These are phyloP conservation scores for Malassezia yamatoensis DNA, from an alignment of 1,284 basidiomycete species.

Conservation along the genomic window DNA sequence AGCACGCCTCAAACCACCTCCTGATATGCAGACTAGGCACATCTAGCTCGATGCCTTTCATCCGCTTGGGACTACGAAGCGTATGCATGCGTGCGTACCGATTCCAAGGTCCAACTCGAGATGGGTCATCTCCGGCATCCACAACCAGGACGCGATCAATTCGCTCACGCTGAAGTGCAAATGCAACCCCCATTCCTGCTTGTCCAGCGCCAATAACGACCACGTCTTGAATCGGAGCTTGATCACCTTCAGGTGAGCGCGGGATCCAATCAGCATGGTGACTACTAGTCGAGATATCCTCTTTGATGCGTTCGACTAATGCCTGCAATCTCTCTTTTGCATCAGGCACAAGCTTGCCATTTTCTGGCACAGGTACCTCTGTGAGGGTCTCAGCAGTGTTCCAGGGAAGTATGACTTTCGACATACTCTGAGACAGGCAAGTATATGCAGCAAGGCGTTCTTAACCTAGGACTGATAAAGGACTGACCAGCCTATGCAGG, in stretches of 20 bases:
- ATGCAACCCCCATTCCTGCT: constrained; percentile 9
- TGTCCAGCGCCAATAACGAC: constrained; percentile 9
- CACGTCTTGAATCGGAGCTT: constrained; percentile 2
- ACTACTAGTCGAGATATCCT: constrained; percentile 8
- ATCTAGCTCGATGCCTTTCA: constrained; percentile 13
- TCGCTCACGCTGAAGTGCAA: constrained; percentile 8
- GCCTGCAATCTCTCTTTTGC: neutral
- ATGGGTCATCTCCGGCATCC: constrained; percentile 5
- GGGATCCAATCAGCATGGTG: constrained; percentile 13
- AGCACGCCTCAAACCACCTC: constrained; percentile 13
- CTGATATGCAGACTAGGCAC: constrained; percentile 12
- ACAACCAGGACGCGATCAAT: constrained; percentile 9
- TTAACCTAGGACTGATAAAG: too few species aligned
- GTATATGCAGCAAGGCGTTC: too few species aligned
- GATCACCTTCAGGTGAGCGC: neutral
- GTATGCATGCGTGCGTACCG: constrained; percentile 12
- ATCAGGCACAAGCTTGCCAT: neutral
- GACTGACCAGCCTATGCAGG: too few species aligned
- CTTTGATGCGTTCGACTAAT: neutral
- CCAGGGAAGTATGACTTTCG: neutral
- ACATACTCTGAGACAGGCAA: neutral
- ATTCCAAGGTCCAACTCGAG: constrained; percentile 8
- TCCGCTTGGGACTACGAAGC: constrained; percentile 10
- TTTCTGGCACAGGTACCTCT: neutral
- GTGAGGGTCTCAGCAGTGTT: neutral